Base-by-base conservation (phyloP, 306 rosid genomes). In the Fragaria iinumae region DNA sequence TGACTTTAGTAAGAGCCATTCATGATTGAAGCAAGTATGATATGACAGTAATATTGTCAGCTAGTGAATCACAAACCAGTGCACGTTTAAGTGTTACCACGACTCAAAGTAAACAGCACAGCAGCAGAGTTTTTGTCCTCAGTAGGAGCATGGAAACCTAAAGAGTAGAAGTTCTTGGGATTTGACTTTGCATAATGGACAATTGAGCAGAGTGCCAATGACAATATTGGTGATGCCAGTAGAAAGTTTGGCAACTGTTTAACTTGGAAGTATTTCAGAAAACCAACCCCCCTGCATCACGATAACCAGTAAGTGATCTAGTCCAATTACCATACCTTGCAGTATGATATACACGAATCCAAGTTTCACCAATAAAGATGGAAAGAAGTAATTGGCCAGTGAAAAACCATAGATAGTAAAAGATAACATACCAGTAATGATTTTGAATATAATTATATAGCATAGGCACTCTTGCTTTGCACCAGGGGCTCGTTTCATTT, bases 201-300 rank as follows among this genome's bases (percentile, higher is more conserved):
- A 57, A 95, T 36, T 44, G 98, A 87, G 83, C 80, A 92, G 77
- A 92, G 68, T 47, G 91, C 87, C 84, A 95, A 75, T 77, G 97
- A 89, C 72, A 92, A 81, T 69, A 90, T 84, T 4, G 98, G 98
- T 12, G 90, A 89, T 59, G 97, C 97, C 52, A 95, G 90, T 69
- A 92, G 91, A 80, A 95, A 95, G 83, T 95, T 95, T 27, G 96
- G 98, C 86, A 95, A 77, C 85, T 88, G 97, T 77, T 92, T 88
- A 71, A 95, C 77, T 83, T 80, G 97, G 81, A 92, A 95, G 77
- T 89, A 89, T 81, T 74, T 90, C 90, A 90, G 85, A 92, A 95
- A 95, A 82, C 97, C 98, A 52, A 88, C 97, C 69, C 88, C 91
- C 98, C 97, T 95, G 73, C 83, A 85, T 80, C 60, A 76, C 70